A percentile compares a stretch with the other conserved stretches of the same genome.
Evolutionary conservation across 179 eudicot genomes (phyloP).

Genomic region (Silene vulgaris): DNA sequence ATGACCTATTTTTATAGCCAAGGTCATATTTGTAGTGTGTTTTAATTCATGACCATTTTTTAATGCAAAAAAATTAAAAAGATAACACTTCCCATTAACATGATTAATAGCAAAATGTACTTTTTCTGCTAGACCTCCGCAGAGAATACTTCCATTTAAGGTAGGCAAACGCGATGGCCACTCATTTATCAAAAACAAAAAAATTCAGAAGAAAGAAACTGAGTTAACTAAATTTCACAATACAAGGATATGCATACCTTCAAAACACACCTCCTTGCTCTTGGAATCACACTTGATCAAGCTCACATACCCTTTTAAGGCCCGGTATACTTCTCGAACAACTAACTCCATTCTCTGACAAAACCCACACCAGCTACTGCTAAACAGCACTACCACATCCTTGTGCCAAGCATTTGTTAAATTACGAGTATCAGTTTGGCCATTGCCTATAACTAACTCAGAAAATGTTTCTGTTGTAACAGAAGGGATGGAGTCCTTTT

Average conservation of each 20-base stretch:
- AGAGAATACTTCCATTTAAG: background rate
- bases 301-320: conserved; percentile 48
- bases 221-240: background rate
- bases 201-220: background rate
- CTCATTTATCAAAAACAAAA: background rate
- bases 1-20: background rate
- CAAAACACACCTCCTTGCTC: conserved; percentile 28
- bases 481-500: conserved; percentile 59
- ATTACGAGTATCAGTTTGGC: conserved; percentile 35
- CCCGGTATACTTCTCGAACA: conserved; percentile 74
- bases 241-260: conserved; percentile 35
- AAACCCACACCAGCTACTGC: conserved; percentile 84
- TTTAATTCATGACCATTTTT: background rate
- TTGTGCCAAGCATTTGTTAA: conserved; percentile 40
- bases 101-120: background rate
- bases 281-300: conserved; percentile 32
- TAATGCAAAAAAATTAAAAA: background rate
- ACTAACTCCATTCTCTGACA: conserved; percentile 85
- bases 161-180: background rate
- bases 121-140: background rate
- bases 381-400: conserved; percentile 76
- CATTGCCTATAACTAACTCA: conserved; percentile 60
- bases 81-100: background rate
- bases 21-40: background rate
- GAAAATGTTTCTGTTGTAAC: conserved; percentile 51